These are phyloP conservation scores for Corylus avellana DNA, from an alignment of 306 rosid species.

Conservation along the genomic window DNA sequence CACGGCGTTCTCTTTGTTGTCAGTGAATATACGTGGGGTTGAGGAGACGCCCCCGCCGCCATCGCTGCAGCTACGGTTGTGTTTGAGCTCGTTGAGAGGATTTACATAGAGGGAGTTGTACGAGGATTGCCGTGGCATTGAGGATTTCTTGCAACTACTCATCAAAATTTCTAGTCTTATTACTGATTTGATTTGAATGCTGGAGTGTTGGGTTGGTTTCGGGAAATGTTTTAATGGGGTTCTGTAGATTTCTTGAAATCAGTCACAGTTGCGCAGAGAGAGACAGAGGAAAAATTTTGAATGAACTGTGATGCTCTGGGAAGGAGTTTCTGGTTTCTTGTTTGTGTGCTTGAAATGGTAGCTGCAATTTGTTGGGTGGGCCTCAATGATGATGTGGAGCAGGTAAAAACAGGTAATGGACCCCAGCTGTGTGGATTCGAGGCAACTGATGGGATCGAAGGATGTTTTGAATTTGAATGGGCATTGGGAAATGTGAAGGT, in stretches of 20 bases:
- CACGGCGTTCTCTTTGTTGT: constrained; percentile 39
- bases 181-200: background rate
- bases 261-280: background rate
- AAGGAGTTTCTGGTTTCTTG: background rate
- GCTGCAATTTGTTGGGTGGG: background rate
- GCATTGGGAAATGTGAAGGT: constrained; percentile 9
- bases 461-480: constrained; percentile 13
- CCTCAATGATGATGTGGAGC: background rate
- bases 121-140: constrained; percentile 36
- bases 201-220: background rate
- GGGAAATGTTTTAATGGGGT: background rate
- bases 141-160: constrained; percentile 24
- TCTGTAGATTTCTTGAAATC: background rate
- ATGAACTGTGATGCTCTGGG: background rate
- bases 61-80: constrained; percentile 69
- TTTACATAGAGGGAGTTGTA: constrained; percentile 54
- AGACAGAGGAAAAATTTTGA: background rate
- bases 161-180: constrained; percentile 7
- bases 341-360: background rate
- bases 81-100: constrained; percentile 53
- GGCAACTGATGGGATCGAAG: background rate
- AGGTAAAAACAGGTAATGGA: background rate
- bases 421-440: background rate
- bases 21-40: background rate
- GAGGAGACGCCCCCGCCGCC: constrained; percentile 26